Evolutionary conservation across 164 flowering plant species (phyloP), one percentile per base, ranked within the genome.

Genomic region (Vitis cinerea): DNA sequence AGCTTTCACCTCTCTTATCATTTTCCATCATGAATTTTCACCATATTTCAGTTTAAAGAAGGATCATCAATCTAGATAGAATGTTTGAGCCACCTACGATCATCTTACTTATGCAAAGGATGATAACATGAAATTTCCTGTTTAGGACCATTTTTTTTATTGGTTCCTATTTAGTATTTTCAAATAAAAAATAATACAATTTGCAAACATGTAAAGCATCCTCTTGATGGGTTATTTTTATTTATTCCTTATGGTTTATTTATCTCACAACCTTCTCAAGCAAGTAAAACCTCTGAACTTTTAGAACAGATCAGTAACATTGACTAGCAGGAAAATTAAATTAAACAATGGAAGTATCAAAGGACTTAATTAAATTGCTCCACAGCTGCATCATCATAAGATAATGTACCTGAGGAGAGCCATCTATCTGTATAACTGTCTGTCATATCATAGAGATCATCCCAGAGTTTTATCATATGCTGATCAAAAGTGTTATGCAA

Each of bases 391-490:
- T 6, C 50, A 23, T 68, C 12, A 48, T 27, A n/a, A 47, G 30
- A 55, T 29, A 74, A 66, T 9, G 74, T 89, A 91, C 98, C 98
- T 75, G 99, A 91, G 50, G 99, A 95, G 59, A 90, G 88, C 99
- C 99, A 95, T 79, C 79, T 74, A 71, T 90, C 98, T 23, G 97
- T 95, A 72, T 86, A 95, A 70, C 64, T 74, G 81, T 95, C 99
- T 50, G 98, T 90, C 68, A 75, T 47, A 29, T 84, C 80, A 78
- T 91, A 95, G 23, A 95, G 85, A 69, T 84, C 85, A 61, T 90
- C 82, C 91, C 83, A 90, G 52, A 56, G 73, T 74, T 81, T 81
- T 59, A 82, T 67, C 79, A 67, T 79, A 78, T 84, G 82, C 62
- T 78, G 71, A 79, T 85, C 88, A 69, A 91, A 74, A 29, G 87